Conservation (phyloP, 495 filamentous ascomycete species). For the Tuber calosporum region DNA sequence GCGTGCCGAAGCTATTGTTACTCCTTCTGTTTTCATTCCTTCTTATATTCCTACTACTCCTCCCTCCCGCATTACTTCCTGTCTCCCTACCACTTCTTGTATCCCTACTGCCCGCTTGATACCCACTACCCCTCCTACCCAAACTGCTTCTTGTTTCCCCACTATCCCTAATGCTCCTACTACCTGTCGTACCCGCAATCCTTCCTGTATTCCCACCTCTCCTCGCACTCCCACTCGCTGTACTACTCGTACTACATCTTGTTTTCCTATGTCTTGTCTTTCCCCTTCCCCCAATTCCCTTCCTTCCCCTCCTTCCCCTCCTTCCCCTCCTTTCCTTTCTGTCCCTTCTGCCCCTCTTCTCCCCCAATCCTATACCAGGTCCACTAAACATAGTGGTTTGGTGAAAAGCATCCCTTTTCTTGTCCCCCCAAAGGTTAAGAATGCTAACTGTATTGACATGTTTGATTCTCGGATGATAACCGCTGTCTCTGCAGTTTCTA, state of each 20-base stretch:
- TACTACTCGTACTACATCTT: no score
- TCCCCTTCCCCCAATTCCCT: neutral
- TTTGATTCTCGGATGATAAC: constrained; percentile 2
- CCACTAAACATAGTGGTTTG: neutral
- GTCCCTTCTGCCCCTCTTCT: no score
- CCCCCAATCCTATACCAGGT: no score
- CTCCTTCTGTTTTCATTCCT: neutral
- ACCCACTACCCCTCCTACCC: no score
- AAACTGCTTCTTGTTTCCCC: no score
- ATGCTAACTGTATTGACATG: neutral
- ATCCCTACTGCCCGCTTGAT: no score
- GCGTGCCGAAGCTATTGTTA: neutral
- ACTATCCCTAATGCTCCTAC: neutral
- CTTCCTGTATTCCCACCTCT: neutral
- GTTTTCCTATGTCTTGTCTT: neutral
- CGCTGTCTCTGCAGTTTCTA: neutral
- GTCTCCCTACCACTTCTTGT: neutral
- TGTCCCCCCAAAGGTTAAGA: neutral
- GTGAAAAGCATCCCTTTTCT: neutral
- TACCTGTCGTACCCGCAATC: neutral
- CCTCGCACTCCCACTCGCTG: no score
- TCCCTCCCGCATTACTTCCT: no score
- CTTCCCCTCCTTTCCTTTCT: neutral
- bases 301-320: no score
- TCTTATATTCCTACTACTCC: no score